These are phyloP conservation scores for Dactylella cylindrospora DNA, from an alignment of 2,329 filamentous ascomycete genomes.

Conservation along the genomic window DNA sequence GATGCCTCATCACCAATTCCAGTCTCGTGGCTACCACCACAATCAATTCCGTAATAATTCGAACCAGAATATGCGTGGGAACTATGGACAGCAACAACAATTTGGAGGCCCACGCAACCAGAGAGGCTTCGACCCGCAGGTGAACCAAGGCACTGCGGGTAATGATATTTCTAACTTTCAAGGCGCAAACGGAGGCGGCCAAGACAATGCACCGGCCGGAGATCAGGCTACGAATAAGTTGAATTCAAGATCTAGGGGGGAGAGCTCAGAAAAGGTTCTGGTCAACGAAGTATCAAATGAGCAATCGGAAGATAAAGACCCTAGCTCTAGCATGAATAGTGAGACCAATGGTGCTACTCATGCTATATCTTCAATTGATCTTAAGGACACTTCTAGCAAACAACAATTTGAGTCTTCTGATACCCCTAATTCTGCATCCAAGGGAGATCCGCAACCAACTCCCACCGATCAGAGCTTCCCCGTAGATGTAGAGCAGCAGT, in stretches of 20 bases:
- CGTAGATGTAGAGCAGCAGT: slow-evolving; percentile 50
- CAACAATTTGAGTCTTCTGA: slow-evolving; percentile 25
- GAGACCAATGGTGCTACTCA: slow-evolving; percentile 43
- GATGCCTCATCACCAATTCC: slow-evolving; percentile 45
- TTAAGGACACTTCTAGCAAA: slow-evolving; percentile 26
- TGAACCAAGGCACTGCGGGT: slow-evolving; percentile 17
- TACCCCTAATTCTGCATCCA: slow-evolving; percentile 43
- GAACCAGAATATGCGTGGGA: slow-evolving; percentile 44
- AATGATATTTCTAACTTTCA: slow-evolving; percentile 36
- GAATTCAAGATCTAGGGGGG: slow-evolving; percentile 17
- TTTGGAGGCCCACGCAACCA: slow-evolving; percentile 32
- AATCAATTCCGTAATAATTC: slow-evolving; percentile 44
- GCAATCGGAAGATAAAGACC: slow-evolving; percentile 27
- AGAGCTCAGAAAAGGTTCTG: slow-evolving; percentile 37
- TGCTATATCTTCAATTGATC: slow-evolving; percentile 43
- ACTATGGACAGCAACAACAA: slow-evolving; percentile 39
- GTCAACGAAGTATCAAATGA: slow-evolving; percentile 28
- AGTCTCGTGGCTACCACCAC: slow-evolving; percentile 44
- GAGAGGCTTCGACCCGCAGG: slow-evolving; percentile 37
- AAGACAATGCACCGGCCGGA: slow-evolving; percentile 41
- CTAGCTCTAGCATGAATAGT: slow-evolving; percentile 38
- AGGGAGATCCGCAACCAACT: slow-evolving; percentile 49
- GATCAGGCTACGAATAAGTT: slow-evolving; percentile 6
- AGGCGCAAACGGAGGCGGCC: slow-evolving; percentile 24
- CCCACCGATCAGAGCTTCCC: slow-evolving; percentile 48